Evolutionary conservation across 1,139 yeast genomes (phyloP), one percentile per base, ranked within the genome.

Genomic region (Candida mesenterica): DNA sequence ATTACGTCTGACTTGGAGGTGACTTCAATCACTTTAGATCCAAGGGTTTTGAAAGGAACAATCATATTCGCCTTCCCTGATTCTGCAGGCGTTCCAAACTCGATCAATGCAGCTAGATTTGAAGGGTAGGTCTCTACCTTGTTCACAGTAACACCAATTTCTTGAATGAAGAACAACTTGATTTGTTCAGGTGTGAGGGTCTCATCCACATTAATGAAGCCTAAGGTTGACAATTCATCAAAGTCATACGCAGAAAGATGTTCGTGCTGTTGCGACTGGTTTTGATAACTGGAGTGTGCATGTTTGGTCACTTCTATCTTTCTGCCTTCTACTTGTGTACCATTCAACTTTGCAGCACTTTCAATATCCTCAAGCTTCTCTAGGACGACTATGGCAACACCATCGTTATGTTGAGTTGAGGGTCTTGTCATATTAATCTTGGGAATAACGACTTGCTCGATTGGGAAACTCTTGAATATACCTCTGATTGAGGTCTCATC

Each of bases 21-120:
- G 17, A 72, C 54, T 14, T 51, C 47, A 2, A 80, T 47, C 1
- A 36, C 33, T 19, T 50, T 55, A 1, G 62, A 70, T 9, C 68
- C 71, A 17, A 75, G 58, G 6, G 42, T 48, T 8, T 46, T 46
- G 0, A 78, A 76, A 27, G 72, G 68, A n/a, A 82, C 48, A 3
- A 57, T 55, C 55, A 84, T 53, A 0, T 69, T 59, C 0, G 84
- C 84, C 37, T 59, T 69, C 0, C 94, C 92, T 3, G 85, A 75
- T 38, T 70, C 73, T 7, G 60, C 53, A 0, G 67, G 63, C 4
- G 56, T 57, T 16, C 52, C 57, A 47, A 77, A 80, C 45, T 77
- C 77, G 2, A 84, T 66, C 12, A 77, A 50, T 0, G 84, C 87
- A 2, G 75, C 75, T 3, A 59, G 55, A n/a, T 56, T 49, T 22